Evolutionary conservation across 2,329 filamentous ascomycete species (phyloP).

Genomic region (Mariannaea sp.): DNA sequence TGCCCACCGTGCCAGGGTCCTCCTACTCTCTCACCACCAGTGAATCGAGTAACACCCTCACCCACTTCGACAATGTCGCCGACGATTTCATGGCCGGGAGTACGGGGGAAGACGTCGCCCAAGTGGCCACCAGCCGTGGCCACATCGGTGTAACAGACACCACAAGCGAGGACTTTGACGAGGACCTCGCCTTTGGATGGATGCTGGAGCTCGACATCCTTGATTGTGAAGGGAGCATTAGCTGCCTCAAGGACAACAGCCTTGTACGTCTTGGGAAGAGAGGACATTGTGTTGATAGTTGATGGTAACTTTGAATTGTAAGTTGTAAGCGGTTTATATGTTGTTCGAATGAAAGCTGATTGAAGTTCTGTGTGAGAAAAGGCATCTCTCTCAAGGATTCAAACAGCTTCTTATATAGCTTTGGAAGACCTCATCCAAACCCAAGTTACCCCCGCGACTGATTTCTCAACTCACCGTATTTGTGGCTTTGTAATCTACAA

Average conservation of each 20-base stretch:
- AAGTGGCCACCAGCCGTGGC: slow-evolving; percentile 54
- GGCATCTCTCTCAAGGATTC: too few relatives aligned
- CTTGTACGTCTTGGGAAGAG: slow-evolving; percentile 69
- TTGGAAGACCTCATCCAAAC: too few relatives aligned
- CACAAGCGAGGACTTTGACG: slow-evolving; percentile 73
- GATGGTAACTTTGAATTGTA: neutral
- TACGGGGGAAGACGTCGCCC: slow-evolving; percentile 61
- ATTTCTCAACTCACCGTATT: too few relatives aligned
- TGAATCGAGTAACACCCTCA: slow-evolving; percentile 59
- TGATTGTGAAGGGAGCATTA: slow-evolving; percentile 58
- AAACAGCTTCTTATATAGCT: too few relatives aligned
- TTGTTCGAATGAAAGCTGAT: neutral
- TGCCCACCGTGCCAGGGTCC: slow-evolving; percentile 56
- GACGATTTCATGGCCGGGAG: slow-evolving; percentile 74
- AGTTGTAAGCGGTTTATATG: too few relatives aligned
- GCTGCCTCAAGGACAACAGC: slow-evolving; percentile 63
- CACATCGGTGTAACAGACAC: slow-evolving; percentile 70
- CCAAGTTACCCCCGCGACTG: too few relatives aligned
- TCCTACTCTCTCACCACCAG: slow-evolving; percentile 69
- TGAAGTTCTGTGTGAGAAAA: neutral
- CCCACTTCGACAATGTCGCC: slow-evolving; percentile 68
- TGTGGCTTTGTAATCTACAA: too few relatives aligned
- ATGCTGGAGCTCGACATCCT: slow-evolving; percentile 61
- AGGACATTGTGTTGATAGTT: slow-evolving; percentile 31
- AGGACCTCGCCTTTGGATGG: slow-evolving; percentile 65